Base-by-base conservation (phyloP, 768 basidiomycete species). In the Lentinula boryana region DNA sequence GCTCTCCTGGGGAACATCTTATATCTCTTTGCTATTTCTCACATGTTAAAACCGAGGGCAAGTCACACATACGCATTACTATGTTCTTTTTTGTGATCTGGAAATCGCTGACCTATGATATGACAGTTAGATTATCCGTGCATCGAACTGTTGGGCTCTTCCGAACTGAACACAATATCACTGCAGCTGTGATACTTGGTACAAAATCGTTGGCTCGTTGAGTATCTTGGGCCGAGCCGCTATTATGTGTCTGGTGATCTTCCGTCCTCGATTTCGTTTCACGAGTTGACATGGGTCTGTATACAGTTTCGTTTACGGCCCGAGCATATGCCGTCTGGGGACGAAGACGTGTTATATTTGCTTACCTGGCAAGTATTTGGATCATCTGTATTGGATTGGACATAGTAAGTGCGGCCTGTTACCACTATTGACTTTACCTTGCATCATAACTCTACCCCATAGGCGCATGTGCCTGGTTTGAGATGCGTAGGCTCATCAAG, bases 291-390 rank as follows among this genome's bases (percentile, higher is more conserved):
- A 35, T 21, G 13, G 21, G 23, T 35, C 27, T 10, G 40, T 2
- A 33, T 15, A 15, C 35, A 69, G 68, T 62, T n/a, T 64, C 65
- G 13, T 67, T 65, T 35, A 63, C 41, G 21, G 62, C 54, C 18
- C 60, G 71, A 35, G 70, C 69, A 0, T 70, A 68, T 51, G 71
- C 68, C 1, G 67, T 72, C 5, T 72, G 60, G 51, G 67, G 63
- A 13, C 63, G 63, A 36, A 70, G 64, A 48, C 59, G 54, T 1
- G 56, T 61, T 48, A 38, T 72, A 23, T 60, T 71, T 2, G 46
- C 56, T 2, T 70, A 70, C 56, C 66, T 72, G 56, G 53, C 64
- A 33, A 16, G 58, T 13, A 59, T 72, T 1, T 70, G 71, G 0
- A 33, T 67, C 13, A 59, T 64, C 9, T 64, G 67, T 38, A 59